Percentiles rank a stretch among this genome's conserved stretches.
Evolutionary conservation across 768 basidiomycete genomes (phyloP).

Genomic region (Kwoniella sp.): DNA sequence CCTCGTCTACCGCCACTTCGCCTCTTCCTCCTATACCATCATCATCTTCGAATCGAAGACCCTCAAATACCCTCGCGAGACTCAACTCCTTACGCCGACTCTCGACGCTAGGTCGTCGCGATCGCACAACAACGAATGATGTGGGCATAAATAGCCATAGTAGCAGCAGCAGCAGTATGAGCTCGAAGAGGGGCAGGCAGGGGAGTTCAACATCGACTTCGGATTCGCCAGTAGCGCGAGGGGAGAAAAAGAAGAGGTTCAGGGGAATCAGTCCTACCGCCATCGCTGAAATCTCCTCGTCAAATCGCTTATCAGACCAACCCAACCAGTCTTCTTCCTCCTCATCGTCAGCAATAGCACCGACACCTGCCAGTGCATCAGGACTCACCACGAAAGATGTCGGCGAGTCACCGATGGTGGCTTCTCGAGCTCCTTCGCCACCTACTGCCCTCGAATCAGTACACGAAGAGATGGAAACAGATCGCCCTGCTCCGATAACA

Average conservation of each 20-base stretch:
- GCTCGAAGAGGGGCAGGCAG: slow-evolving; percentile 23
- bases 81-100: slow-evolving; percentile 22
- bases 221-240: slow-evolving; percentile 1
- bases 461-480: not conserved
- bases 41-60: not conserved
- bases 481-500: not conserved
- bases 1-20: not conserved
- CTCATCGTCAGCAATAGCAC: not conserved
- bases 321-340: too few relatives aligned
- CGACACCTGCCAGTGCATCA: not conserved
- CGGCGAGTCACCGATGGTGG: not conserved
- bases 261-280: slow-evolving; percentile 2
- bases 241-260: slow-evolving; percentile 15
- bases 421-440: slow-evolving; percentile 1
- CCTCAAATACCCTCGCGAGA: slow-evolving; percentile 10
- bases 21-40: slow-evolving; percentile 4
- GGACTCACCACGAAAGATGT: not conserved
- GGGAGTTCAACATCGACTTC: slow-evolving; percentile 17
- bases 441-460: not conserved
- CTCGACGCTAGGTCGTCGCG: slow-evolving; percentile 18
- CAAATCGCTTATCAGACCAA: not conserved
- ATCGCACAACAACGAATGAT: not conserved
- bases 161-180: not conserved
- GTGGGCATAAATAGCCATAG: not conserved
- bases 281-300: not conserved